Evolutionary conservation across 768 basidiomycete genomes (phyloP), one percentile per base, ranked within the genome.

Genomic region (Phlebiopsis gigantea): DNA sequence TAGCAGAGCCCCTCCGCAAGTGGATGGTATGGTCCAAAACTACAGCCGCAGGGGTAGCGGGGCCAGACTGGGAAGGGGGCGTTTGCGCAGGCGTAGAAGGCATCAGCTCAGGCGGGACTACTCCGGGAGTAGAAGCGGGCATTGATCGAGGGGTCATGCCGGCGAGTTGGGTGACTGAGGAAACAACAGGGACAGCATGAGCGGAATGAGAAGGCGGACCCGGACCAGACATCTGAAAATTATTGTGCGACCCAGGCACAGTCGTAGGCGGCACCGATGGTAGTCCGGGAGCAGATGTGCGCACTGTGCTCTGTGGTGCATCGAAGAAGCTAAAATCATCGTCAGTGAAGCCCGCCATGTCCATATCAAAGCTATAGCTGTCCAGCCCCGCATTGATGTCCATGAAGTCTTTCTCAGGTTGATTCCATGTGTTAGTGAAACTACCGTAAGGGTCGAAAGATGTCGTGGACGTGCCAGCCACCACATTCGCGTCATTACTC

Each of bases 281-380:
- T 12, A 62, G 19, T 15, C 31, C 62, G 41, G 68, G 24, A 21
- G 59, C 53, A 1, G 56, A 43, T 34, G 63, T 31, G 29, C 69
- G 65, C 7, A 65, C 52, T 44, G 63, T 56, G 26, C 62, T 57
- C 0, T 78, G 73, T 0, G 83, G 84, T 24, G 76, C 77, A 65
- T 93, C 90, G 66, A 93, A 94, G 70, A 90, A 93, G 67, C 81
- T 87, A 68, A 93, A 94, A 68, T 94, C 91, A 55, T 92, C 91
- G 51, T 94, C 91, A 0, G 91, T 92, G 63, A 93, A 85, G 21
- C 71, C 54, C 59, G 74, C 73, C 72, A 86, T 77, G 52, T 74
- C 74, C 68, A 83, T 79, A 41, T 74, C 76, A 41, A 73, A 73
- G 44, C 50, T 31, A 29, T 55, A 46, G 21, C 24, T 39, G 19